Percentiles rank a stretch among this genome's conserved stretches.
Conservation (phyloP, 176 grass and related monocot species). For the Eleusine indica region DNA sequence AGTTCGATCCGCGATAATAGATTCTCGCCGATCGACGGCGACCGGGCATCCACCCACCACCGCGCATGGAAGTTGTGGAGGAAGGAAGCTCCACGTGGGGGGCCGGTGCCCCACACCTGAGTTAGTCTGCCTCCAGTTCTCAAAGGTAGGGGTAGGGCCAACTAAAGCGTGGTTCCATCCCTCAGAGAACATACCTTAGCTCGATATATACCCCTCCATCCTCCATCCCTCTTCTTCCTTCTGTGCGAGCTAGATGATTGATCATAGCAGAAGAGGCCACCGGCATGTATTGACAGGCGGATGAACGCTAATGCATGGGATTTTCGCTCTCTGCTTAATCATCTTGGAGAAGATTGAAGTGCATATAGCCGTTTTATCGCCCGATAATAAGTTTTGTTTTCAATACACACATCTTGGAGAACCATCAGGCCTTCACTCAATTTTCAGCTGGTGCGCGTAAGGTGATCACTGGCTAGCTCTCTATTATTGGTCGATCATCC, state of each 20-base stretch:
- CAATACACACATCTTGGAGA: background rate
- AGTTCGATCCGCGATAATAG: too few species aligned
- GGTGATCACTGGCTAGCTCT: background rate
- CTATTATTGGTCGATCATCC: too few species aligned
- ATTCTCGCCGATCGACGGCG: background rate
- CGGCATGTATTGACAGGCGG: background rate
- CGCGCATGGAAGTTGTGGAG: slow-evolving; percentile 24
- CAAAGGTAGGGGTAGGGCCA: background rate
- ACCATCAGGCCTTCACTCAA: background rate
- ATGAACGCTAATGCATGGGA: background rate
- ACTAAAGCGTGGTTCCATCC: background rate
- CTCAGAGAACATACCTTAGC: background rate
- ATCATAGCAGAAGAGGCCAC: background rate
- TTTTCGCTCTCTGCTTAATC: background rate
- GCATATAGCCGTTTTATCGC: background rate
- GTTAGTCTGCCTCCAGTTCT: background rate
- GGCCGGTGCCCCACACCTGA: background rate
- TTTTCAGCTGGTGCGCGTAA: background rate
- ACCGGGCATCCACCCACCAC: slow-evolving; percentile 6
- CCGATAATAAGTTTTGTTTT: background rate
- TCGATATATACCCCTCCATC: background rate
- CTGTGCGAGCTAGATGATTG: background rate
- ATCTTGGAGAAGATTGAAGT: background rate
- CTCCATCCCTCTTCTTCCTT: background rate
- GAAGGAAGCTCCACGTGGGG: slow-evolving; percentile 28